Evolutionary conservation across 2,329 filamentous ascomycete genomes (phyloP), one percentile per base, ranked within the genome.

Genomic region (Thermochaetoides dissita): DNA sequence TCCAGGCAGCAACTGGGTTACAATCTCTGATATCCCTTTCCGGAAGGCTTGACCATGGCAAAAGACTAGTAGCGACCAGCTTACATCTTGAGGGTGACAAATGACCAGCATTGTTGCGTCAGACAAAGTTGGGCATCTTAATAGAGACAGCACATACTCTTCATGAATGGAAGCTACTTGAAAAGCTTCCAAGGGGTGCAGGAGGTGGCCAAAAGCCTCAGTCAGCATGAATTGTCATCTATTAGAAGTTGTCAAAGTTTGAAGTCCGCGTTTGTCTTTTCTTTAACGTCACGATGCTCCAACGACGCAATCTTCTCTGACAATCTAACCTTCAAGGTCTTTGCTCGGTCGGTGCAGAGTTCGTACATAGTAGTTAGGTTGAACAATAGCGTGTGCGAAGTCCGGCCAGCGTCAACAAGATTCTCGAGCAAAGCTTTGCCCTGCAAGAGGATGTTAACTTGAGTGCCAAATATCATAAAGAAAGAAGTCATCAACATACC

Each of bases 331-430:
- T 96, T 96, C 52, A 82, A 61, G 9, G 71, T 71, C 38, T 74
- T 68, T 35, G 84, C 75, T 47, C 74, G 72, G 53, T 96, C 88
- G 0, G 84, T 88, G 57, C 84, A 91, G 7, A 96, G 70, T 61
- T 96, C 91, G 57, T 94, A 96, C 53, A 94, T 76, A 0, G 89
- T 96, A 8, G 80, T 78, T 9, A 98, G 62, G 57, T 96, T 96
- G 63, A 95, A 94, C 0, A 93, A 74, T 2, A 94, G 63, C 1
- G 84, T 84, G 48, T 84, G 79, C 44, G 89, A 95, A 0, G 76
- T 74, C 34, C 75, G 66, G 1, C 78, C 74, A 1, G 66, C 58
- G 3, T 75, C 68, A 0, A 87, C 67, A 8, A 93, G 63, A 0
- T 64, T 61, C 53, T 89, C 81, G 3, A 95, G 65, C 1, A 84